These are phyloP conservation scores for Colletotrichum sojae DNA, from an alignment of 2,329 filamentous ascomycete genomes.

Conservation along the genomic window DNA sequence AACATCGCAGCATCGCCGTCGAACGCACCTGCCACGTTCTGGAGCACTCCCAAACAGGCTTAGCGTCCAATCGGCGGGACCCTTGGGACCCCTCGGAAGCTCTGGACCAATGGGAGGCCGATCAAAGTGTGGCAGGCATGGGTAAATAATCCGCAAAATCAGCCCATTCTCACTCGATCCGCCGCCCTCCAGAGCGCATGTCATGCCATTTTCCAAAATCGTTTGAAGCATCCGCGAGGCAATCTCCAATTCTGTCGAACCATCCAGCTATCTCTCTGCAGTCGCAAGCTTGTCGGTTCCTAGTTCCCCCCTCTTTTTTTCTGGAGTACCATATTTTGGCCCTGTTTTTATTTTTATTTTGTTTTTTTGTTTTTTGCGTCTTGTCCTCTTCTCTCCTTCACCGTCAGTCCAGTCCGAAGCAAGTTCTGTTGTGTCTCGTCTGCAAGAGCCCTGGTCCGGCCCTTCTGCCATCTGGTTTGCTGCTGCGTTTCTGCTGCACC, in stretches of 20 bases:
- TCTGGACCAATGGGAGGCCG: conserved; percentile 27
- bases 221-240: conserved; percentile 39
- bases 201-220: conserved; percentile 41
- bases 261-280: conserved; percentile 32
- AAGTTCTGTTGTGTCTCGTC: not conserved
- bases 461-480: conserved; percentile 24
- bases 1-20: conserved; percentile 12
- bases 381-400: conserved; percentile 31
- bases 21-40: conserved; percentile 40
- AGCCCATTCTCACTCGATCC: conserved; percentile 41
- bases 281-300: conserved; percentile 36
- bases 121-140: conserved; percentile 33
- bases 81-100: conserved; percentile 26
- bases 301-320: conserved; percentile 15
- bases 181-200: conserved; percentile 38
- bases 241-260: conserved; percentile 40
- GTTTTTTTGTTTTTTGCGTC: conserved; percentile 21
- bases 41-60: conserved; percentile 17
- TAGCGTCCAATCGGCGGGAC: conserved; percentile 32
- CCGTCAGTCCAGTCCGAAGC: conserved; percentile 28
- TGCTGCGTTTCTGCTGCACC: conserved; percentile 28
- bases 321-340: not conserved
- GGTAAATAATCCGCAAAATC: conserved; percentile 39
- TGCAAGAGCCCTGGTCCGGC: conserved; percentile 13
- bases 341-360: conserved; percentile 5